Evolutionary conservation across 2,329 filamentous ascomycete species (phyloP).

Genomic region (Sarocladiaceae sp.): DNA sequence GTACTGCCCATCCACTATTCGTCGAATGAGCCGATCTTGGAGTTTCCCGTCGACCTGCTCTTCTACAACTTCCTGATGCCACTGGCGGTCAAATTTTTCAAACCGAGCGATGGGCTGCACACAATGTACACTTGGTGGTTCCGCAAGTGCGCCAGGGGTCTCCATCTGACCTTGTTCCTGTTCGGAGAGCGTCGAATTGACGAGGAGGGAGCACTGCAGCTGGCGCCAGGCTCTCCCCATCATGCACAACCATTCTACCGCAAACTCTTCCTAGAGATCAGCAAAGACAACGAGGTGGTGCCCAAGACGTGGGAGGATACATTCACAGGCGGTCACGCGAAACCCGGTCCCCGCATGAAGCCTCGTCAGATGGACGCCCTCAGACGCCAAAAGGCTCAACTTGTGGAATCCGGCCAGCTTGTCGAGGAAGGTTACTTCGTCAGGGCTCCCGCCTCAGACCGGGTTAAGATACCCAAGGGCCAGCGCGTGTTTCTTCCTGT

Average conservation of each 20-base stretch:
- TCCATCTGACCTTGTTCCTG: slow-evolving; percentile 86
- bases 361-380: slow-evolving; percentile 29
- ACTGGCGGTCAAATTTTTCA: slow-evolving; percentile 74
- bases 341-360: slow-evolving; percentile 22
- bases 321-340: slow-evolving; percentile 41
- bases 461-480: slow-evolving; percentile 87
- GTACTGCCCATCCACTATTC: slow-evolving; percentile 92
- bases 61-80: slow-evolving; percentile 98
- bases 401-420: slow-evolving; percentile 48
- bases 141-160: slow-evolving; percentile 68
- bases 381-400: slow-evolving; percentile 33
- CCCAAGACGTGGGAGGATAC: slow-evolving; percentile 53
- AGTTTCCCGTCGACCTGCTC: slow-evolving; percentile 88
- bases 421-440: slow-evolving; percentile 74
- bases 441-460: slow-evolving; percentile 87
- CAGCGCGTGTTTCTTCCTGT: slow-evolving; percentile 70
- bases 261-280: slow-evolving; percentile 40
- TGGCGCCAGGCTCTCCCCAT: slow-evolving; percentile 28
- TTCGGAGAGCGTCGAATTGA: slow-evolving; percentile 77
- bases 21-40: slow-evolving; percentile 83
- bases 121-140: slow-evolving; percentile 96
- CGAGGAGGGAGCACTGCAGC: slow-evolving; percentile 67
- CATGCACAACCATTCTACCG: slow-evolving; percentile 31
- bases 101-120: slow-evolving; percentile 77
- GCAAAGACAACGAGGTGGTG: slow-evolving; percentile 34